Percentiles rank a stretch among this genome's conserved stretches.
Conservation (phyloP, 805 yeast genomes). For the Metschnikowia peoriensis region DNA sequence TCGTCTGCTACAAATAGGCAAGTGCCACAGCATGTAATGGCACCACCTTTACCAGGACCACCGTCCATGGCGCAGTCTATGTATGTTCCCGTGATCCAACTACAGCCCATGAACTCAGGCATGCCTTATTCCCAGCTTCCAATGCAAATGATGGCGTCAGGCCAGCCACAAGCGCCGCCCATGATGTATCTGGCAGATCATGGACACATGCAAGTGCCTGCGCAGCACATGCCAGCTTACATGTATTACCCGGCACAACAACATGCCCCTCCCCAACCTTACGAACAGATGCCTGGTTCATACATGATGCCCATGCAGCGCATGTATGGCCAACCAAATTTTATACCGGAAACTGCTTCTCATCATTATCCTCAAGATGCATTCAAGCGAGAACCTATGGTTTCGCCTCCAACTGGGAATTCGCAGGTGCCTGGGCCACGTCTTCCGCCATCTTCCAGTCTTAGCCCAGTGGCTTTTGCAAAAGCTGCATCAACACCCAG, state of each 20-base stretch:
- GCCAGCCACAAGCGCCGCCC: conserved; percentile 1
- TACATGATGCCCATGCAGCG: conserved; percentile 1
- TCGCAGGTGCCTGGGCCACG: background rate
- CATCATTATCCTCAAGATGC: background rate
- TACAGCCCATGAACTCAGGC: conserved; percentile 2
- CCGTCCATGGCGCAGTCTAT: conserved; percentile 2
- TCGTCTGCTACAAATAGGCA: background rate
- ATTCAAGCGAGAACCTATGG: background rate
- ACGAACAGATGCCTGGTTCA: background rate
- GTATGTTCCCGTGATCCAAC: conserved; percentile 7
- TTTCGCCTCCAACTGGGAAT: background rate
- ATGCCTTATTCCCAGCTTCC: conserved; percentile 10
- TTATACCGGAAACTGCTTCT: background rate
- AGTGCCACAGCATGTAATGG: background rate
- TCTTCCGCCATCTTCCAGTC: background rate
- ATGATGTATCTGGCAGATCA: conserved; percentile 5
- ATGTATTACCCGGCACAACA: conserved; percentile 5
- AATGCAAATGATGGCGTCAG: conserved; percentile 6
- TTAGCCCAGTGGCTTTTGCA: conserved; percentile 1
- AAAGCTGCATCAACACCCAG: conserved; percentile 1
- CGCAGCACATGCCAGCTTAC: background rate
- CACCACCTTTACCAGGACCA: conserved; percentile 1
- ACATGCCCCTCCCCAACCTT: background rate
- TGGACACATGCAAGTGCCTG: background rate
- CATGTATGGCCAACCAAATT: background rate